Evolutionary conservation across 306 rosid species (phyloP), one percentile per base, ranked within the genome.

Genomic region (Medicago truncatula): DNA sequence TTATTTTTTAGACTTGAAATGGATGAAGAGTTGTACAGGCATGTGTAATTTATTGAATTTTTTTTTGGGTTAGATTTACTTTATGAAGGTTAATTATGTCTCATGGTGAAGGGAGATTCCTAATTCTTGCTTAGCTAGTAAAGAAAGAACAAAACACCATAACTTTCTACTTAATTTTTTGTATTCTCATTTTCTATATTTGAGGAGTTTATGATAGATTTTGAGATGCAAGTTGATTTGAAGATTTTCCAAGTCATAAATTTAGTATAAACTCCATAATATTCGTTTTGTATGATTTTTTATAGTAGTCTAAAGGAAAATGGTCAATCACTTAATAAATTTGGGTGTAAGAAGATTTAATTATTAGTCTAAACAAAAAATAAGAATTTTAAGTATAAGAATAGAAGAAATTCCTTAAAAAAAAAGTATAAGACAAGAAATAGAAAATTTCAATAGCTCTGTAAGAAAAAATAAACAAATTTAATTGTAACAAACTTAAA

Each of bases 1-100:
- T 64, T 71, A 40, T 9, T 63, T 77, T 71, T 80, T 71, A 41
- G 63, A n/a, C 90, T 82, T 49, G 53, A 40, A 74, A 84, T 87
- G 84, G 86, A 80, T 76, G 81, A 84, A 78, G 84, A 82, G 75
- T 81, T 92, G 97, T 95, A 91, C 92, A 90, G 92, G 84, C 89
- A 89, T 78, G 40, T 86, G 91, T 90, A 86, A 84, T 83, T 84
- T 88, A 80, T 88, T 93, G 13, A 10, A 18, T 56, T 21, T 34
- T 5, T 34, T 34, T 9, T 61, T 61, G 5, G 10, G 47, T n/a
- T 73, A 73, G 74, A 50, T 79, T 36, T 47, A 16, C 70, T 15
- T 80, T 61, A 18, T 58, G 23, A 73, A 67, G 23, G 50, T 47
- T 49, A 80, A 65, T 63, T 14, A 39, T 43, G 49, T 2, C 40